Percentiles rank a stretch among this genome's conserved stretches.
These are phyloP conservation scores for Grifola frondosa DNA, from an alignment of 1,284 basidiomycete species.

Conservation along the genomic window DNA sequence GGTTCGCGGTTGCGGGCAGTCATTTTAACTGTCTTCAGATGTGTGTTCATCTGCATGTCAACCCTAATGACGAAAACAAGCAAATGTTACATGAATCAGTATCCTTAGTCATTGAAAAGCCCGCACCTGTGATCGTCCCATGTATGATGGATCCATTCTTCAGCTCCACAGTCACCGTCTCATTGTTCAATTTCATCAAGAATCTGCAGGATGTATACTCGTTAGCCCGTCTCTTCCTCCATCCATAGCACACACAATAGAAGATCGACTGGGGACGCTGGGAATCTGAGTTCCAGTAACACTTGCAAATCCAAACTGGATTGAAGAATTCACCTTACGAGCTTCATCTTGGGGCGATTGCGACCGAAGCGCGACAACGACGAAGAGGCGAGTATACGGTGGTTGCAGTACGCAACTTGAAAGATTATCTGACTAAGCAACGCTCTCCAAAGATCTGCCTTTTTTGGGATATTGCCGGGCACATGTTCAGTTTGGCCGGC, in stretches of 20 bases:
- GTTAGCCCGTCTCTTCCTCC: neutral
- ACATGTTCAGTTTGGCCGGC: neutral
- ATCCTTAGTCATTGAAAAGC: conserved; percentile 3
- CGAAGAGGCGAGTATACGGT: no score
- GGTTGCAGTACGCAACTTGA: no score
- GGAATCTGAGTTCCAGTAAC: no score
- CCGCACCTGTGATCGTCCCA: conserved; percentile 93
- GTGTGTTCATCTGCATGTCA: conserved; percentile 97
- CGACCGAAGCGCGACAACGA: no score
- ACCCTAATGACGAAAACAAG: conserved; percentile 44
- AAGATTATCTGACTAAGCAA: no score
- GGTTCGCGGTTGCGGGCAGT: conserved; percentile 87
- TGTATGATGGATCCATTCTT: conserved; percentile 97
- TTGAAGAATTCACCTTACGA: conserved; percentile 43
- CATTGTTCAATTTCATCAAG: conserved; percentile 99
- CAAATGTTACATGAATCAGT: neutral
- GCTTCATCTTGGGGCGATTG: conserved; percentile 50
- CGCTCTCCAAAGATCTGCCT: no score
- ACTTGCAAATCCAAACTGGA: conserved; percentile 9
- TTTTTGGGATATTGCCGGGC: no score
- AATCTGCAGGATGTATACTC: conserved; percentile 55
- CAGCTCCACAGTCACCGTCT: conserved; percentile 97
- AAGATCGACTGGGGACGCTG: no score
- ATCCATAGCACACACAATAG: conserved; percentile 3
- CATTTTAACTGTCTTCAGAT: conserved; percentile 97